A percentile compares a stretch with the other conserved stretches of the same genome.
Conservation (phyloP, 202 grass and related monocot species). For the Eragrostis tef region DNA sequence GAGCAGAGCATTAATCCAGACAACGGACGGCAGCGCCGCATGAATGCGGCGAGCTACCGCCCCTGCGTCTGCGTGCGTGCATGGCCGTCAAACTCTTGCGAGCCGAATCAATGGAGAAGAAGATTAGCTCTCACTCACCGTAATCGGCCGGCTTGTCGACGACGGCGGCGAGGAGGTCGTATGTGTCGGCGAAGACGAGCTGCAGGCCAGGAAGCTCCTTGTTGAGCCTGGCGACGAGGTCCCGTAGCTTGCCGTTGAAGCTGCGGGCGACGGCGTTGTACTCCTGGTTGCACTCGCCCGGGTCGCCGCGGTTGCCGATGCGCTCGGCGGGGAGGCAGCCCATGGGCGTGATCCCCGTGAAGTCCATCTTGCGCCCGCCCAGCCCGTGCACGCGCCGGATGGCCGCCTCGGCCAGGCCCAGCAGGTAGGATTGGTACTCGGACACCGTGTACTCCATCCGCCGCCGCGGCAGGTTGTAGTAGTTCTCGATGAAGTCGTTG, state of each 20-base stretch:
- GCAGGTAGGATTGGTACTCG: slow-evolving; percentile 65
- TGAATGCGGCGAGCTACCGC: slow-evolving; percentile 34
- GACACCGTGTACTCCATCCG: slow-evolving; percentile 58
- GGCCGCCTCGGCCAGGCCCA: slow-evolving; percentile 56
- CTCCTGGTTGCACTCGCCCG: slow-evolving; percentile 56
- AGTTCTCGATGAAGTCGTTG: slow-evolving; percentile 96
- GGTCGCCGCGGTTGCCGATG: slow-evolving; percentile 50
- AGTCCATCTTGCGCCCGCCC: slow-evolving; percentile 75
- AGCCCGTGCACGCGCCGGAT: slow-evolving; percentile 56
- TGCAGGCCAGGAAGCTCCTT: slow-evolving; percentile 40
- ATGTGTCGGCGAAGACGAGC: slow-evolving; percentile 60
- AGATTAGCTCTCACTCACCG: slow-evolving; percentile 41
- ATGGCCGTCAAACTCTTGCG: not conserved
- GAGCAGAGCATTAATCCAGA: slow-evolving; percentile 10
- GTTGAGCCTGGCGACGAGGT: slow-evolving; percentile 55
- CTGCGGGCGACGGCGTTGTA: slow-evolving; percentile 65
- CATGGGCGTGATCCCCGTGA: slow-evolving; percentile 73
- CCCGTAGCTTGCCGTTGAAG: slow-evolving; percentile 63
- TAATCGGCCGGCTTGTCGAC: slow-evolving; percentile 54
- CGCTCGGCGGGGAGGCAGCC: slow-evolving; percentile 71
- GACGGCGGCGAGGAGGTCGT: slow-evolving; percentile 55
- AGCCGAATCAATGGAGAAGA: not conserved
- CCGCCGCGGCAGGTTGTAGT: slow-evolving; percentile 56
- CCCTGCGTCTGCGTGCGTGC: too few species aligned
- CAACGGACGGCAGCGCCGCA: not conserved